Evolutionary conservation across 176 grass and related monocot genomes (phyloP).

Genomic region (Leersia perrieri): DNA sequence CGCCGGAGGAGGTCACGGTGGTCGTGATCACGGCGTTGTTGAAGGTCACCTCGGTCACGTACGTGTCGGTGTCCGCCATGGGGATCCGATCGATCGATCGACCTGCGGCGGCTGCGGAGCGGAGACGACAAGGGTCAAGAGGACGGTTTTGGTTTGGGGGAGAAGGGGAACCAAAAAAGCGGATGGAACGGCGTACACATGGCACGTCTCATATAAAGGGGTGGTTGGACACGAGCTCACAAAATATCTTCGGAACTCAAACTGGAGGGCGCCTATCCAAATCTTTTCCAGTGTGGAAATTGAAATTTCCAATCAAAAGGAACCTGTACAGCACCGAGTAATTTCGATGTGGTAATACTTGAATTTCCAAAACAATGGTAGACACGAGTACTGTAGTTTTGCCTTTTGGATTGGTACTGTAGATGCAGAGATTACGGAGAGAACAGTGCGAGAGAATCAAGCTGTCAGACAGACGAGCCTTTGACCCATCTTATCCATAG

Average conservation of each 20-base stretch:
- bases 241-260: background rate
- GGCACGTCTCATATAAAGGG: background rate
- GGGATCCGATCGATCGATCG: no score
- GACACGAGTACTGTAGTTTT: background rate
- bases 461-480: background rate
- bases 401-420: background rate
- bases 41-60: conserved; percentile 19
- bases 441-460: background rate
- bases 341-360: background rate
- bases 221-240: background rate
- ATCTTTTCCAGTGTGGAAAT: background rate
- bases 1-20: conserved; percentile 42
- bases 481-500: background rate
- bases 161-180: no score
- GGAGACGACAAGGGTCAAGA: background rate
- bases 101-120: background rate
- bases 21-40: conserved; percentile 11
- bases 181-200: background rate
- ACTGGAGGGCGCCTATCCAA: background rate
- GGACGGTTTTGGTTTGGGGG: background rate
- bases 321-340: background rate
- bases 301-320: background rate
- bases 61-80: conserved; percentile 30
- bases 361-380: background rate
- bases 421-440: background rate